Evolutionary conservation across 352 stramenopile species (phyloP), one percentile per base, ranked within the genome.

Genomic region (Thalassiosira exigua): DNA sequence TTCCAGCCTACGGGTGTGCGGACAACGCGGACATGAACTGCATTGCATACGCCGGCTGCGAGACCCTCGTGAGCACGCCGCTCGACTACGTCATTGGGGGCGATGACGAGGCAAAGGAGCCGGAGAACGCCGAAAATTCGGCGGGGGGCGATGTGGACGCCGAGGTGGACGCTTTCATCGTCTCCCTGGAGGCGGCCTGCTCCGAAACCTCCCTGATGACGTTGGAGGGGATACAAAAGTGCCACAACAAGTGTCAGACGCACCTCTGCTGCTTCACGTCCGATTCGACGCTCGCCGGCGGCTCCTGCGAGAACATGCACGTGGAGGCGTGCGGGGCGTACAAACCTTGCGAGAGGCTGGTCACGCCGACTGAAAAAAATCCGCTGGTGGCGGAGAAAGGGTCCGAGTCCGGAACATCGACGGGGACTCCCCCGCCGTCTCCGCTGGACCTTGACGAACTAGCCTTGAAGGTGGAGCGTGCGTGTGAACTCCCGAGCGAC

Each of bases 241-340:
- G 68, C 22, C 68, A 77, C 24, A 77, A 60, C 32, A 77, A 69
- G 41, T 77, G 68, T n/a, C 68, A 77, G 53, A 65, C 68, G 5
- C 68, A 77, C 44, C 57, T 77, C 7, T 77, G 68, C 29, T 77
- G 68, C 57, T 77, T 77, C 33, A 77, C 68, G n/a, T 53, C 59
- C 3, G 57, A 77, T 70, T 7, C 29, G 22, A 42, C 32, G 17
- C 41, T 59, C 17, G 36, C 46, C 7, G 42, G n/a, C 24, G 32
- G 69, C 58, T 42, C 68, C 62, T 77, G 68, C 29, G 41, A 36
- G 0, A 30, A 60, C 22, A 7, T 44, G 1, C 42, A 61, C 26
- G 29, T 52, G 27, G 42, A 48, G 9, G 68, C 42, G 11, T 77
- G 68, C 24, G 50, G 19, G 60, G 68, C 68, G 1, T 77, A 77